Evolutionary conservation across 192 early-diverging fungal species (phyloP), one percentile per base, ranked within the genome.

Genomic region (Dispira parvispora): DNA sequence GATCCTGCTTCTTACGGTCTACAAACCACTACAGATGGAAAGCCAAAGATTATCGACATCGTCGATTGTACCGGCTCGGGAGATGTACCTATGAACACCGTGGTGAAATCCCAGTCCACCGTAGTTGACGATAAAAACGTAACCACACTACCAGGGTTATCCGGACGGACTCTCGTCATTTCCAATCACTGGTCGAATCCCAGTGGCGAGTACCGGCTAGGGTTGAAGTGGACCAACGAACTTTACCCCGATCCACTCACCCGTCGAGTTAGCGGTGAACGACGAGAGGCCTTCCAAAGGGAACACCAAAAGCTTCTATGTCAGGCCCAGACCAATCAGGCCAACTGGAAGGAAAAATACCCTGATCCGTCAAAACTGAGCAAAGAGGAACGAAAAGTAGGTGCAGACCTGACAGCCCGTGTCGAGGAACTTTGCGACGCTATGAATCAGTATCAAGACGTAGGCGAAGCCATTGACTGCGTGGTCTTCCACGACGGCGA

Each of bases 1-100:
- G 92, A 94, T 77, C 92, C 94, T 38, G 87, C 84, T 21, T 89
- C 92, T 42, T 76, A 84, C 44, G 94, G 94, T 52, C 70, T 98
- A 67, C 85, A 87, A 74, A 68, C 80, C 18, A 96, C 94, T 1
- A 84, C 87, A 20, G 86, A 91, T 52, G 96, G 93, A 46, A 81
- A 85, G 69, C 87, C 84, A 61, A 98, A 98, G 73, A 74, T 98
- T 23, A 75, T 94, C 27, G 90, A 95, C 69, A 82, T 89, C 62
- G 80, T 98, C 46, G 96, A 98, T 78, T 98, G 96, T 79, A 90
- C 92, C 2, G 92, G 94, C 42, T 80, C 80, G 43, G 70, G 85
- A 60, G 87, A 88, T 55, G 82, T 91, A 3, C 64, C 67, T 58
- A 79, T 90, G 60, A 75, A 78, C 3, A 81, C 70, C 27, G 66